Percentiles rank a stretch among this genome's conserved stretches.
phyloP scores from a whole-genome alignment of 2,329 filamentous ascomycete genomes.

The Epichloe sibirici region DNA sequence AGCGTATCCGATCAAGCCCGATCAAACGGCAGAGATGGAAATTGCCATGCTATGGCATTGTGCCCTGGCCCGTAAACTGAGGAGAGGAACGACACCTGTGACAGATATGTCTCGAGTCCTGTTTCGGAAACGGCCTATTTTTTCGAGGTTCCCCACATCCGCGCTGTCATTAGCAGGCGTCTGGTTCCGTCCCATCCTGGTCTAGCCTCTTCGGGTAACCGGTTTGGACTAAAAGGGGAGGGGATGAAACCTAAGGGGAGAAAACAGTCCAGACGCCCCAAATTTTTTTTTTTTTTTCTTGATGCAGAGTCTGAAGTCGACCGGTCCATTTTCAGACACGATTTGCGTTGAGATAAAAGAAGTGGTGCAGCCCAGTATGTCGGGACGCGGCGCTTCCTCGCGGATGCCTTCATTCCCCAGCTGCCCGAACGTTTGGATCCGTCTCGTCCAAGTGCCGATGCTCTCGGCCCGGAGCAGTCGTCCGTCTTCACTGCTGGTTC shows the following conservation, averaged over 20 bases:
- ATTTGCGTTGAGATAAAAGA: not conserved
- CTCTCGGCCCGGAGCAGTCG: not conserved
- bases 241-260: not conserved
- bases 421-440: too few species aligned
- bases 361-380: not conserved
- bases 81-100: conserved; percentile 13
- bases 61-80: not conserved
- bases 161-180: not conserved
- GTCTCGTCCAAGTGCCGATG: too few species aligned
- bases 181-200: conserved; percentile 3
- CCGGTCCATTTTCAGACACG: not conserved
- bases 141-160: not conserved
- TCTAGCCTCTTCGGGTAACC: conserved; percentile 8
- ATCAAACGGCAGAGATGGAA: not conserved
- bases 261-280: too few species aligned
- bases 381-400: too few species aligned
- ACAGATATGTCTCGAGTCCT: conserved; percentile 24
- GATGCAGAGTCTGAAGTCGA: not conserved
- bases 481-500: not conserved
- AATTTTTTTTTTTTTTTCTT: not conserved
- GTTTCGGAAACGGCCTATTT: conserved; percentile 13
- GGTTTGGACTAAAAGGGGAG: not conserved
- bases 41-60: not conserved
- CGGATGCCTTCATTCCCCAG: too few species aligned
- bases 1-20: conserved; percentile 11